Evolutionary conservation across 257 asterid species (phyloP).

Genomic region (Rehmannia glutinosa): DNA sequence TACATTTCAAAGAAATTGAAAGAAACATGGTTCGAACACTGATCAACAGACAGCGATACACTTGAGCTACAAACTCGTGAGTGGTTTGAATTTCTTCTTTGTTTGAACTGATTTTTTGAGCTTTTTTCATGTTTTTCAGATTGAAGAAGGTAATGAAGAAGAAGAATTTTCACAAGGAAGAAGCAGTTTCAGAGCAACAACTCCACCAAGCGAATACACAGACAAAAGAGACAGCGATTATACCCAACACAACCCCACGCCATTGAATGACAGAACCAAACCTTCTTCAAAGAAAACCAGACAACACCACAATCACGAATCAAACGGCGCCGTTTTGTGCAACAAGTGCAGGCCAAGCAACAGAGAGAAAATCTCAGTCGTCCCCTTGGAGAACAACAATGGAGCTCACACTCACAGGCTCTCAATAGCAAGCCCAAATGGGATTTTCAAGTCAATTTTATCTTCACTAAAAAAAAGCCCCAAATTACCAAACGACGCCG

Average conservation of each 20-base stretch:
- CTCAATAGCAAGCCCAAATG: constrained; percentile 68
- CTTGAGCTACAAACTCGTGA: too few relatives aligned
- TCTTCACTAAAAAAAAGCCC: constrained; percentile 67
- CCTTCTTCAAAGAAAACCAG: constrained; percentile 24
- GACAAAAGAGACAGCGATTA: constrained; percentile 26
- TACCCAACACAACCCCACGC: constrained; percentile 47
- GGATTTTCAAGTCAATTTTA: constrained; percentile 59
- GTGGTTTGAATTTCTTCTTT: not conserved
- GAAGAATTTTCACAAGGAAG: constrained; percentile 69
- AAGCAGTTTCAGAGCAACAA: constrained; percentile 52
- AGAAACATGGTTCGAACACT: too few relatives aligned
- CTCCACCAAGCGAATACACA: constrained; percentile 40
- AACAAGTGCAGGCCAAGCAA: constrained; percentile 84
- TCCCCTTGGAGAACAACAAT: constrained; percentile 43
- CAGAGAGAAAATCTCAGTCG: constrained; percentile 62
- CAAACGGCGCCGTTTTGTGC: constrained; percentile 54
- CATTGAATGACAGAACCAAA: constrained; percentile 33
- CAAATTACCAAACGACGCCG: constrained; percentile 30
- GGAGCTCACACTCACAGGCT: constrained; percentile 26
- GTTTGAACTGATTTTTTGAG: not conserved
- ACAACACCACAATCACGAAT: too few relatives aligned
- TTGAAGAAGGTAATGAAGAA: constrained; percentile 92
- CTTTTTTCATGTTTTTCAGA: constrained; percentile 30
- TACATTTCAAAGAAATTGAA: too few relatives aligned
- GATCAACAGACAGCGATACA: too few relatives aligned